These are phyloP conservation scores for Cercospora sp. DNA, from an alignment of 2,329 filamentous ascomycete species.

Conservation along the genomic window DNA sequence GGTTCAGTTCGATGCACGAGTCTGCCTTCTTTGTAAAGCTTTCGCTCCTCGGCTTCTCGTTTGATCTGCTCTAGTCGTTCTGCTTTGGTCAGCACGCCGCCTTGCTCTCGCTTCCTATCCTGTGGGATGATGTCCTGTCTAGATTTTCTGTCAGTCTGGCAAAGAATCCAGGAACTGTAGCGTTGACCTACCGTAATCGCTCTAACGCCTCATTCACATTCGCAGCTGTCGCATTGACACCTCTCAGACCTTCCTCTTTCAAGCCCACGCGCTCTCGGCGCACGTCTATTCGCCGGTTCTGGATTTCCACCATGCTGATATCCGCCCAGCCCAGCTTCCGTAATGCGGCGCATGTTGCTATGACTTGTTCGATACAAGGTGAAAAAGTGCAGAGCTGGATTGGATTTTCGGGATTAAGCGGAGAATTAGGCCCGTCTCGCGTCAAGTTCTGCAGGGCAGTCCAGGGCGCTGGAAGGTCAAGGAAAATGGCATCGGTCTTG, in stretches of 20 bases:
- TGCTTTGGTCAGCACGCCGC: constrained; percentile 31
- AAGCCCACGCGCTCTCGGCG: constrained; percentile 77
- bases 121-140: constrained; percentile 17
- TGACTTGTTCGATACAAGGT: constrained; percentile 95
- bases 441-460: constrained; percentile 74
- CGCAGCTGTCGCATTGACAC: constrained; percentile 67
- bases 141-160: constrained; percentile 1
- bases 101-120: constrained; percentile 18
- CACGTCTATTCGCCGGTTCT: constrained; percentile 76
- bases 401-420: constrained; percentile 69
- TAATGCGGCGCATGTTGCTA: constrained; percentile 76
- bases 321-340: constrained; percentile 83
- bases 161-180: constrained; percentile 26
- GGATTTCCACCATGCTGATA: constrained; percentile 89
- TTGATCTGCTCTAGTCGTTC: constrained; percentile 38
- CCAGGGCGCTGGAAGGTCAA: constrained; percentile 81
- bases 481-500: constrained; percentile 69
- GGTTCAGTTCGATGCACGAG: constrained; percentile 78
- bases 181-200: constrained; percentile 72
- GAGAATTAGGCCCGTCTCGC: constrained; percentile 48
- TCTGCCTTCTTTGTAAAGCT: constrained; percentile 72
- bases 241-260: constrained; percentile 64
- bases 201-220: constrained; percentile 77
- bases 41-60: constrained; percentile 44
- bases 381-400: constrained; percentile 90